phyloP scores from a whole-genome alignment of 192 early-diverging fungal species.

The Backusella psychrophila region DNA sequence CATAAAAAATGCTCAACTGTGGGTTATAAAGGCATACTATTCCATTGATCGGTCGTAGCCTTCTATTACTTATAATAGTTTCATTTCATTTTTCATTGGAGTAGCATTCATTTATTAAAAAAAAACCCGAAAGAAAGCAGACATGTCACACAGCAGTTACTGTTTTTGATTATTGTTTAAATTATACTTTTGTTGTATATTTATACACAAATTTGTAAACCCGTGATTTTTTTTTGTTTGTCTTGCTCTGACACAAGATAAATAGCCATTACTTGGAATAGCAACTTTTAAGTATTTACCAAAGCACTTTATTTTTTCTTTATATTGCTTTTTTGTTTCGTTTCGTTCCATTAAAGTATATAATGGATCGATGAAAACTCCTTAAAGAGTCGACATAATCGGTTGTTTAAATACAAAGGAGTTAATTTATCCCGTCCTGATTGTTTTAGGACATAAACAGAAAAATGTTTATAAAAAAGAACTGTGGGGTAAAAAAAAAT shows the following conservation, averaged over 20 bases:
- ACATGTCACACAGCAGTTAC: neutral
- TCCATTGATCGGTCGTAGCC: neutral
- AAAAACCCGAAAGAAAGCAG: neutral
- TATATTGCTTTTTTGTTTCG: neutral
- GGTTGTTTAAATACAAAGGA: neutral
- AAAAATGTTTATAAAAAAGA: too few species aligned
- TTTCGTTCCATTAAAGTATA: neutral
- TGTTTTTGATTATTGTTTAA: neutral
- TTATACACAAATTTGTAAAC: neutral
- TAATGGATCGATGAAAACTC: neutral
- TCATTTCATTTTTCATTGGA: neutral
- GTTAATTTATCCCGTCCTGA: neutral
- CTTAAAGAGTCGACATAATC: neutral
- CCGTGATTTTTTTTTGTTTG: neutral
- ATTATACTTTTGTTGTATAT: neutral
- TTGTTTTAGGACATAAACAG: too few species aligned
- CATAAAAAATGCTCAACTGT: neutral
- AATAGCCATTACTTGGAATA: neutral
- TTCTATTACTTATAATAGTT: neutral
- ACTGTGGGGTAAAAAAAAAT: neutral
- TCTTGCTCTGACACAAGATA: neutral
- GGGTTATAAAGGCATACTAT: neutral
- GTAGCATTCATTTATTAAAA: neutral
- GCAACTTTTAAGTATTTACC: neutral
- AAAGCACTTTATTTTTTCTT: neutral